Conservation (phyloP, 1,284 basidiomycete species). For the Stygiomarasmius scandens region DNA sequence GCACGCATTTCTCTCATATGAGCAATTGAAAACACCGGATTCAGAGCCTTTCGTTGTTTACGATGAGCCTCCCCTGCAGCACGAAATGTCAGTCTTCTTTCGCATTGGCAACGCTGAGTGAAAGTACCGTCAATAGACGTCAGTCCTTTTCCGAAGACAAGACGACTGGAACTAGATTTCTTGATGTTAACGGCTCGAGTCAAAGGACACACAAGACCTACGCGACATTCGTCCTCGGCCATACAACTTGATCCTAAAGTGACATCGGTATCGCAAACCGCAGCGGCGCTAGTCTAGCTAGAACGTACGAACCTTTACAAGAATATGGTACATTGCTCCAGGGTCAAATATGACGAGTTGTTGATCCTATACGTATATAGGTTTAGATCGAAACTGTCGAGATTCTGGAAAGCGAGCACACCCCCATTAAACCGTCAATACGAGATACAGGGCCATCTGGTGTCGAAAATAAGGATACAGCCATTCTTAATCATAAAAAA, state of each 20-base stretch:
- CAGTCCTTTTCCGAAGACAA: slow-evolving; percentile 5
- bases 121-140: background rate
- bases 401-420: background rate
- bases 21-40: slow-evolving; percentile 39
- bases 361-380: slow-evolving; percentile 21
- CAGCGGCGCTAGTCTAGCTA: too few relatives aligned
- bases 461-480: background rate
- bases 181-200: background rate
- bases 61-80: slow-evolving; percentile 33
- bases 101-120: too few relatives aligned
- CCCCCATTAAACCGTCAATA: background rate
- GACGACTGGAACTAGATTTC: background rate
- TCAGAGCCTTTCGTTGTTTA: slow-evolving; percentile 40
- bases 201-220: background rate
- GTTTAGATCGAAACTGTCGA: background rate
- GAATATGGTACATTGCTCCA: slow-evolving; percentile 34
- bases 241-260: background rate
- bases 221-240: background rate
- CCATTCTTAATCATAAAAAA: background rate
- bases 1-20: slow-evolving; percentile 34
- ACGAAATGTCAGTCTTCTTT: too few relatives aligned
- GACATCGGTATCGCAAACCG: too few relatives aligned
- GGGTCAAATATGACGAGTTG: slow-evolving; percentile 32
- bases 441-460: background rate
- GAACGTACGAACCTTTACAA: slow-evolving; percentile 27